These are phyloP conservation scores for Globisporangium irregulare DNA, from an alignment of 352 stramenopile species.

Conservation along the genomic window DNA sequence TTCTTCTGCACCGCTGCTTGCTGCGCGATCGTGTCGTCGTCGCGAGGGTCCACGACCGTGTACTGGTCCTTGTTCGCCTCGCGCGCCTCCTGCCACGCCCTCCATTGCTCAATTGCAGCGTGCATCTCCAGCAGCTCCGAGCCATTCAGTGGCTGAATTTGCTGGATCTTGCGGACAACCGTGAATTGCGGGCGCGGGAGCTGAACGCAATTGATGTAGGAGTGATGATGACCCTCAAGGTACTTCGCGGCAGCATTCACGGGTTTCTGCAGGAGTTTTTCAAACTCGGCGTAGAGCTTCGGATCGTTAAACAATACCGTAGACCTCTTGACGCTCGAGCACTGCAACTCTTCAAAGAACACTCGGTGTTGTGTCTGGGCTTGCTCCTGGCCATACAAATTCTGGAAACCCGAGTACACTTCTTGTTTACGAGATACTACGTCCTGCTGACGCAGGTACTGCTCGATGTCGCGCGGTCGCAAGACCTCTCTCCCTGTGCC, in stretches of 20 bases:
- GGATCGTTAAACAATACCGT: conserved; percentile 37
- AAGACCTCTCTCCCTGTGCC: conserved; percentile 62
- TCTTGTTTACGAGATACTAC: neutral
- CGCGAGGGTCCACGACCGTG: conserved; percentile 56
- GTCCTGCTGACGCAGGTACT: conserved; percentile 21
- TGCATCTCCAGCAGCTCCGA: conserved; percentile 39
- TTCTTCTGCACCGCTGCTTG: conserved; percentile 61
- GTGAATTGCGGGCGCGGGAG: conserved; percentile 32
- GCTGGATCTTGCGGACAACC: conserved; percentile 40
- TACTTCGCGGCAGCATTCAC: conserved; percentile 46
- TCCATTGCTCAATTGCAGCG: conserved; percentile 35
- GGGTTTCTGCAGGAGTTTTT: conserved; percentile 24
- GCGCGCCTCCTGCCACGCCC: conserved; percentile 43
- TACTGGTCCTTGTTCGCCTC: conserved; percentile 68
- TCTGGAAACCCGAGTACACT: neutral
- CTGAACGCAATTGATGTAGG: conserved; percentile 15
- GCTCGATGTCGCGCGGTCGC: conserved; percentile 39
- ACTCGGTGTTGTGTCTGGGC: neutral
- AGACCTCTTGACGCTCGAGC: neutral
- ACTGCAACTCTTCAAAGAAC: conserved; percentile 15
- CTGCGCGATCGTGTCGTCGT: conserved; percentile 43
- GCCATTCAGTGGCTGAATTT: conserved; percentile 39
- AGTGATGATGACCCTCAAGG: conserved; percentile 20
- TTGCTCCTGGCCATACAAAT: conserved; percentile 12
- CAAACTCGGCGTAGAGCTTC: conserved; percentile 33